Base-by-base conservation (phyloP, 345 rosid genomes). In the Chamaenerion angustifolium region DNA sequence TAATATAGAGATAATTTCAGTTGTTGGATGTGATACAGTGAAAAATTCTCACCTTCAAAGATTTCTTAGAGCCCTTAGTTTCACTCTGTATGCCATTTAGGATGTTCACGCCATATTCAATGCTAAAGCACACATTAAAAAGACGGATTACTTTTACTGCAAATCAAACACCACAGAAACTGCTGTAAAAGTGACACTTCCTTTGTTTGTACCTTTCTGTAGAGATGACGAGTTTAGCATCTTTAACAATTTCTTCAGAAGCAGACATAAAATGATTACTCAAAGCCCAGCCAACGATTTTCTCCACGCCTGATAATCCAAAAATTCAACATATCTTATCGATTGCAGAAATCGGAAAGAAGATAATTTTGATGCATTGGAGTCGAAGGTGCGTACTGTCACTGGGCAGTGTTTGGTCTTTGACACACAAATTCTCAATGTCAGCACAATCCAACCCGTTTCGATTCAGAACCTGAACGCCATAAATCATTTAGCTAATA, bases 271-370 rank as follows among this genome's bases (percentile, higher is more conserved):
- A 79, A 59, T 82, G 90, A 67, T 82, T 78, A 59, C 95, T 73
- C 21, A 80, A 49, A 45, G 95, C 92, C 96, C 95, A 93, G 49
- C 99, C 99, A 14, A 82, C 88, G 55, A 82, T 69, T 75, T 88
- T 93, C 68, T 93, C 99, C 60, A 74, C 99, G 64, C 85, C 99
- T 93, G 51, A 35, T 41, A 43, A 15, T 44, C 42, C 13, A 61
- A 19, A 43, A 10, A 44, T 8, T 15, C 35, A 43, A 23, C 43
- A 42, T 12, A 17, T 17, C 18, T 31, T 43, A 40, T 8, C n/a
- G 10, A 1, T 15, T 63, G 45, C 13, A 35, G 16, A 42, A 2
- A 27, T 45, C 16, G 40, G 17, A 50, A 13, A 47, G 37, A 31
- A 8, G 7, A 2, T 31, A 7, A 8, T 31, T 31, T 31, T 31